A percentile compares a stretch with the other conserved stretches of the same genome.
These are phyloP conservation scores for Filosporella fistucella DNA, from an alignment of 495 filamentous ascomycete species.

Conservation along the genomic window DNA sequence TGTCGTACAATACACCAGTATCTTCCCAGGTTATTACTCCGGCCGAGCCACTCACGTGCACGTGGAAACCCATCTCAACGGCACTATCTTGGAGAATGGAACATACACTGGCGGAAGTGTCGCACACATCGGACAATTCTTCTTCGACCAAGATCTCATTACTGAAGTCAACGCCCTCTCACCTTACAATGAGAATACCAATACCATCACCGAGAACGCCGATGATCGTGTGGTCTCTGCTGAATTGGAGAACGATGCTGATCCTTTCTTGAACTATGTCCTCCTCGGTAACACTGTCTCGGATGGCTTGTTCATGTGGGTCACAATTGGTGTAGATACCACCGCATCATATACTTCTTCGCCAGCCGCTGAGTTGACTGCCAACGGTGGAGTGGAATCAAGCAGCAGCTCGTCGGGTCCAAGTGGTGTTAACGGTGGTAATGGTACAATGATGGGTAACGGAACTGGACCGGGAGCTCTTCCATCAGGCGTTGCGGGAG, in stretches of 20 bases:
- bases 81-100: conserved; percentile 36
- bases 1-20: conserved; percentile 46
- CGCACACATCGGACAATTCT: conserved; percentile 57
- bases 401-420: background rate
- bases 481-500: background rate
- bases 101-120: conserved; percentile 42
- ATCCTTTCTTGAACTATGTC: conserved; percentile 52
- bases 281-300: conserved; percentile 40
- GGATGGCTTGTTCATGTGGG: conserved; percentile 52
- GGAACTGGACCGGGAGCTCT: conserved; percentile 5
- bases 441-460: background rate
- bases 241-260: conserved; percentile 44
- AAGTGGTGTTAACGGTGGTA: background rate
- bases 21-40: conserved; percentile 55
- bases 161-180: conserved; percentile 45
- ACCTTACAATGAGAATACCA: conserved; percentile 53
- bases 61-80: conserved; percentile 40
- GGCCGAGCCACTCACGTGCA: conserved; percentile 54
- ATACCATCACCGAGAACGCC: conserved; percentile 43
- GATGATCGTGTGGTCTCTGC: conserved; percentile 38
- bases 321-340: conserved; percentile 48
- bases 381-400: conserved; percentile 8
- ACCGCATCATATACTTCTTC: conserved; percentile 23
- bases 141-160: conserved; percentile 57
- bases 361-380: conserved; percentile 11